phyloP scores from a whole-genome alignment of 2,329 filamentous ascomycete species.

The Sclerotinia minor region DNA sequence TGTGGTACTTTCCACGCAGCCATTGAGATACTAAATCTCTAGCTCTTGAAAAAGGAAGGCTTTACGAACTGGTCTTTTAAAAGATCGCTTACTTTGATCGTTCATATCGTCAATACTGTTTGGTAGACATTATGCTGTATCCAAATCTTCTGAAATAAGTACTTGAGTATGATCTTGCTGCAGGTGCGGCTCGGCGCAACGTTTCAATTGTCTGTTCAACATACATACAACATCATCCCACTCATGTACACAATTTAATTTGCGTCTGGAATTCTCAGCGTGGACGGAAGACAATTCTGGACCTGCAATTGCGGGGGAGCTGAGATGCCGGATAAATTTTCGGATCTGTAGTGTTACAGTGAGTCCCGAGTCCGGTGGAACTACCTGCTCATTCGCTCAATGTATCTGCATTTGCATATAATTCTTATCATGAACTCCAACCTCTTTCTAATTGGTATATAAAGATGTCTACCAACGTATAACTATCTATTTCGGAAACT shows the following conservation, averaged over 20 bases:
- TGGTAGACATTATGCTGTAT: neutral
- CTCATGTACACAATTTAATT: neutral
- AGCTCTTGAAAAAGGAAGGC: neutral
- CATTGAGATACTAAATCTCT: neutral
- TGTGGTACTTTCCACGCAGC: neutral
- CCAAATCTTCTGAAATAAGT: neutral
- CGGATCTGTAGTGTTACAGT: conserved; percentile 6
- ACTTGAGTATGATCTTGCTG: neutral
- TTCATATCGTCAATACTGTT: fast-evolving
- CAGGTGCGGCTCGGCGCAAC: conserved; percentile 19
- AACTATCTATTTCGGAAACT: neutral
- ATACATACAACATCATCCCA: neutral
- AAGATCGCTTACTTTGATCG: too few species aligned
- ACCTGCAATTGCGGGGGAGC: conserved; percentile 16
- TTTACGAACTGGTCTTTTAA: neutral
- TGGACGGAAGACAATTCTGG: neutral
- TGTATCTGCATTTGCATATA: neutral
- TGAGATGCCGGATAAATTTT: conserved; percentile 16
- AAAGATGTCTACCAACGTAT: neutral
- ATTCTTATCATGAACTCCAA: neutral
- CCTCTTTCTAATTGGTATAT: too few species aligned
- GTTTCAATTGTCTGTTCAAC: conserved; percentile 17
- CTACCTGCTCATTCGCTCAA: neutral
- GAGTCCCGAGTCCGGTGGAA: neutral
- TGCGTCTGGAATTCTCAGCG: neutral